Percentiles rank a stretch among this genome's conserved stretches.
These are phyloP conservation scores for Trichoderma pleuroti DNA, from an alignment of 2,329 filamentous ascomycete species.

Conservation along the genomic window DNA sequence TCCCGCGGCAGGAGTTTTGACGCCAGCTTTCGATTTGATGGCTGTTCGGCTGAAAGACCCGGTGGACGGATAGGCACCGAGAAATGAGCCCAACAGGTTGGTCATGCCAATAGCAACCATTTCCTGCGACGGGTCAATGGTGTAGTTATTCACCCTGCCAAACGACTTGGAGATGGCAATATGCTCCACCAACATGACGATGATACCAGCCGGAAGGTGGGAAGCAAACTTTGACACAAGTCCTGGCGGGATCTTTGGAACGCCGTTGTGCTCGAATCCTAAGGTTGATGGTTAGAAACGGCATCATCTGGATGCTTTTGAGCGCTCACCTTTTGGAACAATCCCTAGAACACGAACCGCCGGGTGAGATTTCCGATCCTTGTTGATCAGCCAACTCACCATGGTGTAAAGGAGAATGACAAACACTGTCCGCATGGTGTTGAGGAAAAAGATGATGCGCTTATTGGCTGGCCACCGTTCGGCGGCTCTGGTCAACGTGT, in stretches of 20 bases:
- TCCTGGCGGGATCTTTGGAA: conserved; percentile 62
- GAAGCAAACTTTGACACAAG: conserved; percentile 67
- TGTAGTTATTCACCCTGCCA: conserved; percentile 92
- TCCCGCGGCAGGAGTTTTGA: conserved; percentile 85
- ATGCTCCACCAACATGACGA: conserved; percentile 94
- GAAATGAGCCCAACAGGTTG: conserved; percentile 85
- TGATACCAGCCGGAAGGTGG: conserved; percentile 79
- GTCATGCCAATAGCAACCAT: conserved; percentile 89
- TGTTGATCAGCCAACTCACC: conserved; percentile 83
- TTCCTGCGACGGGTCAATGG: conserved; percentile 92
- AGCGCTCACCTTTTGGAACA: conserved; percentile 64
- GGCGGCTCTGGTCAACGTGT: conserved; percentile 59
- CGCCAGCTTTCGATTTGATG: conserved; percentile 95
- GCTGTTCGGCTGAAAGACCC: conserved; percentile 95
- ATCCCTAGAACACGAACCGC: conserved; percentile 69
- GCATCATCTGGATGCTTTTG: neutral
- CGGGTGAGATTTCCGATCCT: conserved; percentile 58
- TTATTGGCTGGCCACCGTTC: conserved; percentile 65
- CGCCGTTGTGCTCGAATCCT: conserved; percentile 76
- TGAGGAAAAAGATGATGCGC: conserved; percentile 84
- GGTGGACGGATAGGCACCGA: conserved; percentile 88
- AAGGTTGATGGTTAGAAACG: neutral
- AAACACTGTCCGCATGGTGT: conserved; percentile 84
- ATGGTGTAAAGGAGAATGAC: conserved; percentile 89
- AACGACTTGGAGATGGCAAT: conserved; percentile 98